These are phyloP conservation scores for Penstemon barbatus DNA, from an alignment of 257 asterid species.

Conservation along the genomic window DNA sequence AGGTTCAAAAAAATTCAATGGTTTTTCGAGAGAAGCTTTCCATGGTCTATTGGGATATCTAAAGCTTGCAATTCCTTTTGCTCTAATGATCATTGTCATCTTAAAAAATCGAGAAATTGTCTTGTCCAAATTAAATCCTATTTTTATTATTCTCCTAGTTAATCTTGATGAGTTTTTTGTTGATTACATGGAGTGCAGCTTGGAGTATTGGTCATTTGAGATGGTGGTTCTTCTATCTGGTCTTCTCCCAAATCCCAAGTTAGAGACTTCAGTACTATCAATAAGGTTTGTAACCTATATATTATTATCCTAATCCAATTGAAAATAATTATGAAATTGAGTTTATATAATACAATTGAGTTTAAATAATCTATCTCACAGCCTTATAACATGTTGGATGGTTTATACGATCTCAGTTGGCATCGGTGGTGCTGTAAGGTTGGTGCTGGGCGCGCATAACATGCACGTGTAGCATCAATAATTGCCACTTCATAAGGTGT, in stretches of 20 bases:
- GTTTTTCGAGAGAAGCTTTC: slow-evolving; percentile 57
- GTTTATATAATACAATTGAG: background rate
- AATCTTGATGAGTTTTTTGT: background rate
- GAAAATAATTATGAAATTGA: background rate
- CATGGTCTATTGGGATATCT: slow-evolving; percentile 19
- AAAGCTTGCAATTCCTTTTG: too few relatives aligned
- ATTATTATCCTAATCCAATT: background rate
- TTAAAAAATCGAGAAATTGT: too few relatives aligned
- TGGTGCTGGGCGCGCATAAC: slow-evolving; percentile 56
- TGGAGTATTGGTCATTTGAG: slow-evolving; percentile 76
- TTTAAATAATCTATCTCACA: slow-evolving; percentile 31
- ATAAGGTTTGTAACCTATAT: slow-evolving; percentile 53
- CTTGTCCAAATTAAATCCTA: background rate
- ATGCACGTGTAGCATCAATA: slow-evolving; percentile 51
- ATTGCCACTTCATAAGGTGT: slow-evolving; percentile 55
- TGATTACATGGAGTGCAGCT: slow-evolving; percentile 37
- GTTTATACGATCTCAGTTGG: slow-evolving; percentile 72
- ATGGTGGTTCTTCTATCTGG: slow-evolving; percentile 41
- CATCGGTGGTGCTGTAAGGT: slow-evolving; percentile 80
- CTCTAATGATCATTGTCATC: too few relatives aligned
- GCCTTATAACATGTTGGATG: slow-evolving; percentile 79
- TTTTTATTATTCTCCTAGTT: background rate
- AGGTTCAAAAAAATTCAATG: slow-evolving; percentile 40
- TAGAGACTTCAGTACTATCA: slow-evolving; percentile 72
- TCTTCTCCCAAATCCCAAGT: slow-evolving; percentile 65